A percentile compares a stretch with the other conserved stretches of the same genome.
Evolutionary conservation across 2,329 filamentous ascomycete species (phyloP).

Genomic region (Leptographium wingfieldii): DNA sequence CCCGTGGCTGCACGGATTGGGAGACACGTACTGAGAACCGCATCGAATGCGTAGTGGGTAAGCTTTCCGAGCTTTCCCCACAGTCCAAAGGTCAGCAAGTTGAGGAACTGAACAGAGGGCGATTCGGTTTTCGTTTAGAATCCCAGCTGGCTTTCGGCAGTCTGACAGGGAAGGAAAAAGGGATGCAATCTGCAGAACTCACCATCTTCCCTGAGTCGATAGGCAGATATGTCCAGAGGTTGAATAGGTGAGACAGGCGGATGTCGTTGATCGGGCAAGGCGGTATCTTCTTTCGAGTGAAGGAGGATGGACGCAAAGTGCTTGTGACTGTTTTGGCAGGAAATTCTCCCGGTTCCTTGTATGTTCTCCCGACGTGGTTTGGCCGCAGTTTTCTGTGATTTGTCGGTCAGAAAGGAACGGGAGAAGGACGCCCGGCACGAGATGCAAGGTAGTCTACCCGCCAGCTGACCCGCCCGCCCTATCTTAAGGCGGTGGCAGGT

Average conservation of each 20-base stretch:
- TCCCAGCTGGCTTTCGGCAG: constrained; percentile 12
- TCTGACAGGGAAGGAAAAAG: constrained; percentile 4
- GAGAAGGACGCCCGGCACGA: neutral
- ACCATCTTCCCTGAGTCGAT: neutral
- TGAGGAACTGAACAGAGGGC: constrained; percentile 40
- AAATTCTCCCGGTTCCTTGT: neutral
- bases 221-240: constrained; percentile 1
- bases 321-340: neutral
- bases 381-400: constrained; percentile 2
- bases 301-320: neutral
- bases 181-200: constrained; percentile 7
- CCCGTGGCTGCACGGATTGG: neutral
- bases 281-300: neutral
- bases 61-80: constrained; percentile 78
- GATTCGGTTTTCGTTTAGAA: constrained; percentile 22
- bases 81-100: constrained; percentile 56
- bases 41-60: constrained; percentile 92
- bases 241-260: neutral
- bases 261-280: constrained; percentile 2
- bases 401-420: constrained; percentile 1
- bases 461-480: neutral
- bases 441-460: no score
- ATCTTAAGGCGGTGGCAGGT: neutral
- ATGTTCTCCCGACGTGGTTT: neutral
- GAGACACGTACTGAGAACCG: constrained; percentile 62